Conservation (phyloP, 371 early-diverging fungal species). For the Mucor mucedo region DNA sequence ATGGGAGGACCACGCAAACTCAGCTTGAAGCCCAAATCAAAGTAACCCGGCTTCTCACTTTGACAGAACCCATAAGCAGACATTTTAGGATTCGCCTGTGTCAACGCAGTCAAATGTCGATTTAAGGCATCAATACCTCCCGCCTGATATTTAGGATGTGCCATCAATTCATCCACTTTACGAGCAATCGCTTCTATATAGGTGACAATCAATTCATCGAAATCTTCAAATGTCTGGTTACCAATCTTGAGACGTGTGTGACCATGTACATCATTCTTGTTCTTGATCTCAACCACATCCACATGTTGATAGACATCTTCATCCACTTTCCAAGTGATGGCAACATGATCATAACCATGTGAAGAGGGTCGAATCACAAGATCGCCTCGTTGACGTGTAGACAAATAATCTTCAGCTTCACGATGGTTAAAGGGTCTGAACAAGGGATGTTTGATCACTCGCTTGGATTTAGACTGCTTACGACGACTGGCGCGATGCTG, state of each 20-base stretch:
- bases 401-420: conserved; percentile 80
- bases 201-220: conserved; percentile 91
- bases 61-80: conserved; percentile 64
- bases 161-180: conserved; percentile 69
- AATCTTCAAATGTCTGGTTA: conserved; percentile 71
- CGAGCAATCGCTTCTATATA: conserved; percentile 85
- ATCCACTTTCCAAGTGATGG: conserved; percentile 93
- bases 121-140: conserved; percentile 48
- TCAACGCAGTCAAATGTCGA: conserved; percentile 40
- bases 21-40: conserved; percentile 56
- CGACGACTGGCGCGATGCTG: conserved; percentile 54
- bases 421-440: conserved; percentile 77
- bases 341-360: conserved; percentile 83
- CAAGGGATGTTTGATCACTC: conserved; percentile 82
- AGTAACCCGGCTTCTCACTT: conserved; percentile 56
- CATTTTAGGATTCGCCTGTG: conserved; percentile 57
- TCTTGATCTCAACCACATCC: conserved; percentile 80
- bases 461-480: conserved; percentile 52
- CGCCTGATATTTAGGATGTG: conserved; percentile 65
- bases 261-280: conserved; percentile 66
- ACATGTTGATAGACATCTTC: conserved; percentile 89
- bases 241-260: conserved; percentile 69
- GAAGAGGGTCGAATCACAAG: conserved; percentile 94
- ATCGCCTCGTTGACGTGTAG: conserved; percentile 73
- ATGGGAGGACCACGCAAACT: conserved; percentile 41